Conservation (phyloP, 2,329 filamentous ascomycete genomes). For the Aspergillus sp. region DNA sequence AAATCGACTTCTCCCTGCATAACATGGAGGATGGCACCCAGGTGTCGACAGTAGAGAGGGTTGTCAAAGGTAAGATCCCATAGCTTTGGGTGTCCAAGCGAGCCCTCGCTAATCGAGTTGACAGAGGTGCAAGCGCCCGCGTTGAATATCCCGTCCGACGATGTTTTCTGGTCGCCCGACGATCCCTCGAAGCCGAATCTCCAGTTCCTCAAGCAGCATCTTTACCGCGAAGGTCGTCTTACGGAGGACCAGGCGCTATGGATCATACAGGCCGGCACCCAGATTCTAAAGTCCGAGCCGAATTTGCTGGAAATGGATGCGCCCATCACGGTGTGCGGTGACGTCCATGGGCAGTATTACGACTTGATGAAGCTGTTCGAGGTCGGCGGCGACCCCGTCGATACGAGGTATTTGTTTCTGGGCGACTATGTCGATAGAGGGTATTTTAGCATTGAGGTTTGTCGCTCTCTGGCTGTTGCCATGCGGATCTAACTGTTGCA, state of each 20-base stretch:
- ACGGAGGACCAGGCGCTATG: constrained; percentile 96
- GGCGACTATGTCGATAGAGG: constrained; percentile 97
- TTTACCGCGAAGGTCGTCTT: constrained; percentile 92
- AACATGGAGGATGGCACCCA: constrained; percentile 96
- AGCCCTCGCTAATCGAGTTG: constrained; percentile 11
- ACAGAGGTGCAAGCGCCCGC: constrained; percentile 95
- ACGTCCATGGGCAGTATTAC: constrained; percentile 98
- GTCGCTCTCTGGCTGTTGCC: constrained; percentile 6
- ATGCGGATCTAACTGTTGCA: constrained; percentile 20
- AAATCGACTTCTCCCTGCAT: constrained; percentile 98
- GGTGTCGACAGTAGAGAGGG: constrained; percentile 89
- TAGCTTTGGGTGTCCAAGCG: no score
- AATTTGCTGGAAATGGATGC: constrained; percentile 99
- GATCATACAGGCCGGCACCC: constrained; percentile 82
- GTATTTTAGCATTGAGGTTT: constrained; percentile 92
- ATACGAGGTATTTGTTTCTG: constrained; percentile 93
- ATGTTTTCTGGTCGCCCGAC: constrained; percentile 85
- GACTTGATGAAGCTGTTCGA: constrained; percentile 99
- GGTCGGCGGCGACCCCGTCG: constrained; percentile 89
- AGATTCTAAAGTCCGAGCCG: constrained; percentile 79
- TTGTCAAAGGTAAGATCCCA: constrained; percentile 80
- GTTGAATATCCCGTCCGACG: constrained; percentile 81
- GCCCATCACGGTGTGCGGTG: constrained; percentile 95
- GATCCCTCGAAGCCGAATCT: constrained; percentile 84
- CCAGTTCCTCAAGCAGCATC: constrained; percentile 92